Percentiles rank a stretch among this genome's conserved stretches.
phyloP scores from a whole-genome alignment of 2,329 filamentous ascomycete genomes.

The Chrysosporium queenslandicum region DNA sequence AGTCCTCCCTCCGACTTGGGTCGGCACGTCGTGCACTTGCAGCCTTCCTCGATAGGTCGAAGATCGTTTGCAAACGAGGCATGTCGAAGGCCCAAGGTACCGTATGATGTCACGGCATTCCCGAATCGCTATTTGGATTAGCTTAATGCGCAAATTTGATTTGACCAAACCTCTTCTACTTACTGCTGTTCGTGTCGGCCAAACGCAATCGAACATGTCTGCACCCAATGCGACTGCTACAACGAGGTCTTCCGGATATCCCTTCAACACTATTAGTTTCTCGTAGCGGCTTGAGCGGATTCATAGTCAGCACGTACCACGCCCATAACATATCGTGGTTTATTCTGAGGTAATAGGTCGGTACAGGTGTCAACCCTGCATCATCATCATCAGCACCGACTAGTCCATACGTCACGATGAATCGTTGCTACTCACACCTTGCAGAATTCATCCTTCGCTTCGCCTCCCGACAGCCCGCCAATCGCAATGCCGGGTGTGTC shows the following conservation, averaged over 20 bases:
- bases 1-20: slow-evolving; percentile 57
- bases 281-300: neutral
- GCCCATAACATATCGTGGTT: slow-evolving; percentile 98
- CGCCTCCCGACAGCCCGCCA: slow-evolving; percentile 85
- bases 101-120: slow-evolving; percentile 74
- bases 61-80: slow-evolving; percentile 70
- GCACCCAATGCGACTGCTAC: slow-evolving; percentile 89
- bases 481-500: slow-evolving; percentile 96
- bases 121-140: slow-evolving; percentile 57
- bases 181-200: slow-evolving; percentile 86
- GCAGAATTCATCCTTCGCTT: slow-evolving; percentile 89
- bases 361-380: slow-evolving; percentile 69
- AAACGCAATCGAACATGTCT: slow-evolving; percentile 99
- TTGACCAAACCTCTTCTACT: slow-evolving; percentile 22
- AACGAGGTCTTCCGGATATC: slow-evolving; percentile 90
- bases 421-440: slow-evolving; percentile 49
- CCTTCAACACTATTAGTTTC: slow-evolving; percentile 36
- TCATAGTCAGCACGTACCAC: slow-evolving; percentile 46
- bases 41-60: slow-evolving; percentile 69
- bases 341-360: slow-evolving; percentile 68
- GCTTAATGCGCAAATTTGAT: neutral
- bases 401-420: neutral
- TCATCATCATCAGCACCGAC: slow-evolving; percentile 12
- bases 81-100: slow-evolving; percentile 76
- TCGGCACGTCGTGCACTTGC: slow-evolving; percentile 68